Evolutionary conservation across 169 alveolate species (phyloP).

Genomic region (Babesia ovis): DNA sequence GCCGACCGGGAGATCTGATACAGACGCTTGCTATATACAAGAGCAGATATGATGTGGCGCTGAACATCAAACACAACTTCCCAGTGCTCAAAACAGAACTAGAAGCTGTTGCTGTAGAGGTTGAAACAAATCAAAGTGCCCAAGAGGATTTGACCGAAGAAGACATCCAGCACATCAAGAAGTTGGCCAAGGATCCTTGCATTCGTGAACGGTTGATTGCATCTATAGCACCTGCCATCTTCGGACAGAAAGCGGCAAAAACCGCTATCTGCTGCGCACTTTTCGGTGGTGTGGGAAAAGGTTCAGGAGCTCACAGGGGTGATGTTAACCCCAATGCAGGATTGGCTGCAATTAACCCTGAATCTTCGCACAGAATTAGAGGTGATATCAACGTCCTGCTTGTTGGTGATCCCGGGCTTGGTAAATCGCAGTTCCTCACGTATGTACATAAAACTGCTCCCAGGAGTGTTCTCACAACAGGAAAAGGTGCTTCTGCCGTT

Average conservation of each 20-base stretch:
- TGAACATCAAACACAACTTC: constrained; percentile 95
- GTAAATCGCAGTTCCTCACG: constrained; percentile 98
- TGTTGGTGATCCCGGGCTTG: constrained; percentile 97
- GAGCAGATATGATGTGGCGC: constrained; percentile 90
- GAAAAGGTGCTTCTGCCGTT: constrained; percentile 99
- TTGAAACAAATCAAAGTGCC: constrained; percentile 87
- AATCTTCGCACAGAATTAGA: constrained; percentile 93
- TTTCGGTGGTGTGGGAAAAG: constrained; percentile 91
- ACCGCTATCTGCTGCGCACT: constrained; percentile 90
- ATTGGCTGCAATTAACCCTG: constrained; percentile 79
- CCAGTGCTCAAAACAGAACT: constrained; percentile 94
- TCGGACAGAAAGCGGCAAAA: constrained; percentile 94
- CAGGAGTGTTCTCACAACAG: constrained; percentile 96
- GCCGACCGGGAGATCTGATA: constrained; percentile 99
- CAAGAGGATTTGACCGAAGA: constrained; percentile 91
- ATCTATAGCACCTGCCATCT: constrained; percentile 97
- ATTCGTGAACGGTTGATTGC: constrained; percentile 91
- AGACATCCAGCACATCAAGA: constrained; percentile 88
- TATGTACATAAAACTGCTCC: constrained; percentile 96
- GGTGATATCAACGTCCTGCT: constrained; percentile 95
- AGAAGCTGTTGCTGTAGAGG: constrained; percentile 92
- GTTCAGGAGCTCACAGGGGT: constrained; percentile 39
- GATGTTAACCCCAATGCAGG: constrained; percentile 20
- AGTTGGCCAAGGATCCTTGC: constrained; percentile 90
- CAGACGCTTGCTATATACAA: constrained; percentile 95